These are phyloP conservation scores for Tricholomella constricta DNA, from an alignment of 768 basidiomycete species.

Conservation along the genomic window DNA sequence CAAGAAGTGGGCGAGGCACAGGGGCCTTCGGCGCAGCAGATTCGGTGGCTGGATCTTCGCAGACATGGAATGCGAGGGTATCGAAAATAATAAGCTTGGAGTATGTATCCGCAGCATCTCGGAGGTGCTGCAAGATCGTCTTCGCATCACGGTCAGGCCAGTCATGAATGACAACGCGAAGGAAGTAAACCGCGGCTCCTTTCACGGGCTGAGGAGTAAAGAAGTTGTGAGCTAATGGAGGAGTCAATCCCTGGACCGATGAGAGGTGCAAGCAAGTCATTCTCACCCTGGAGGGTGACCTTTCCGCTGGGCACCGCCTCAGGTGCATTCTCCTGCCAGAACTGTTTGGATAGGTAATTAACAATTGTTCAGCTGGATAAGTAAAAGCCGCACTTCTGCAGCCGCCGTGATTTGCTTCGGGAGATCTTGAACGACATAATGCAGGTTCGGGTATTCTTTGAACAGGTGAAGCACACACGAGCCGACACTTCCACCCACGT, in stretches of 20 bases:
- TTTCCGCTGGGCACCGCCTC: conserved; percentile 23
- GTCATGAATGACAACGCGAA: conserved; percentile 35
- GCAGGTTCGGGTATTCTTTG: conserved; percentile 31
- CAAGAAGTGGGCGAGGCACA: conserved; percentile 26
- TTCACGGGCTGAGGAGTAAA: conserved; percentile 31
- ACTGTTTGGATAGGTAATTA: conserved; percentile 16
- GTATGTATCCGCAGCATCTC: conserved; percentile 20
- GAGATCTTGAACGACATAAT: conserved; percentile 39
- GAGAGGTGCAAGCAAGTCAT: not conserved
- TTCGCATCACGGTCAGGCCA: conserved; percentile 24
- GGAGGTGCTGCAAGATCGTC: conserved; percentile 27
- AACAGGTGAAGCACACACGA: conserved; percentile 29
- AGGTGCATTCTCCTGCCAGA: conserved; percentile 26
- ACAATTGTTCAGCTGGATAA: not conserved
- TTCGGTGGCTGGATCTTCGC: conserved; percentile 3
- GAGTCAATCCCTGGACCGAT: not conserved
- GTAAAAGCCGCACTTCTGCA: conserved; percentile 17
- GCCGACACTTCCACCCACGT: conserved; percentile 40
- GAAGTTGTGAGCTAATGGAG: conserved; percentile 29
- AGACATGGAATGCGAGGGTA: conserved; percentile 19
- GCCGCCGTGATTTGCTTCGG: conserved; percentile 26
- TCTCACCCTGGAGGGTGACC: conserved; percentile 29
- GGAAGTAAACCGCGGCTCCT: conserved; percentile 27
- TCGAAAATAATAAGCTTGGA: conserved; percentile 31
- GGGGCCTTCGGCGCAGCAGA: conserved; percentile 4